Conservation (phyloP, 768 basidiomycete species). For the Leccinellum albellum region DNA sequence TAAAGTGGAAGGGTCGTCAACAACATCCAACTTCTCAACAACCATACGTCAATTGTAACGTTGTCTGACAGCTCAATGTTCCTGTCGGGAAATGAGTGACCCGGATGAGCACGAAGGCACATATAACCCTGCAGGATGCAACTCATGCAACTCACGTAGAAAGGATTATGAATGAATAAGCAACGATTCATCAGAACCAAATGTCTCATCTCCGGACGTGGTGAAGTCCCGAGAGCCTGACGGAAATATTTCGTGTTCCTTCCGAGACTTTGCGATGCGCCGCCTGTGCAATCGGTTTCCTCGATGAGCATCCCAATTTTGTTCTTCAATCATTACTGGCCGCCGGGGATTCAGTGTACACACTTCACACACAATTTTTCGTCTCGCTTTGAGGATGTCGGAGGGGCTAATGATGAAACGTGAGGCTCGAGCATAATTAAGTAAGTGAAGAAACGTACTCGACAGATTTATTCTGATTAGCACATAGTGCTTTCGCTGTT, state of each 20-base stretch:
- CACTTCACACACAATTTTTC: constrained; percentile 53
- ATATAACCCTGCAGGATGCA: not conserved
- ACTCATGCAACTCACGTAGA: constrained; percentile 15
- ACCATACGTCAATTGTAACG: constrained; percentile 10
- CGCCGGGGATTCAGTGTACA: constrained; percentile 57
- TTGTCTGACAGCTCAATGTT: not conserved
- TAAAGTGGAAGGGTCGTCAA: not conserved
- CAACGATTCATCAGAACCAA: constrained; percentile 1
- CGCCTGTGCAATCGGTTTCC: constrained; percentile 54
- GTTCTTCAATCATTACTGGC: constrained; percentile 63
- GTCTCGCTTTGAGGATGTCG: constrained; percentile 50
- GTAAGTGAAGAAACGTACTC: constrained; percentile 35
- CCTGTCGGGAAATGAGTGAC: not conserved
- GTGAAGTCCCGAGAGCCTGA: not conserved
- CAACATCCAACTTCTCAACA: not conserved
- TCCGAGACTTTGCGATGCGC: constrained; percentile 34
- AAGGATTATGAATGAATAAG: constrained; percentile 7
- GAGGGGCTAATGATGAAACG: constrained; percentile 45
- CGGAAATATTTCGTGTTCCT: constrained; percentile 1
- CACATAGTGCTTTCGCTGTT: constrained; percentile 51
- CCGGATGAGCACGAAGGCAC: not conserved
- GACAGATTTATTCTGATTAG: constrained; percentile 40
- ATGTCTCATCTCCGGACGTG: constrained; percentile 1
- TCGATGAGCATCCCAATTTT: constrained; percentile 54
- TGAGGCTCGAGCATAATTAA: constrained; percentile 8